A percentile compares a stretch with the other conserved stretches of the same genome.
Evolutionary conservation across 1,284 basidiomycete genomes (phyloP).

Genomic region (Irpex sp.): DNA sequence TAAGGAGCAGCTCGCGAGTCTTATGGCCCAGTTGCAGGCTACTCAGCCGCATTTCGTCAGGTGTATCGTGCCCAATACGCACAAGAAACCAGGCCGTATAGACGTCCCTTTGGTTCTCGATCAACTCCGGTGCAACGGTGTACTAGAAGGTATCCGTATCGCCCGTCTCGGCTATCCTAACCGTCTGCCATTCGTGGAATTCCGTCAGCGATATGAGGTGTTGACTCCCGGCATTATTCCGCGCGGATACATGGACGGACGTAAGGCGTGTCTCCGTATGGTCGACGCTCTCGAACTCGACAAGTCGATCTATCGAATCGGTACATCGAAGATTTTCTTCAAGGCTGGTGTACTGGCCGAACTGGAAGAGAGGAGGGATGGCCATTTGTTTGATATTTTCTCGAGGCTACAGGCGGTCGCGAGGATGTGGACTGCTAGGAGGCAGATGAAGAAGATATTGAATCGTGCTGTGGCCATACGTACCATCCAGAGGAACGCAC

Average conservation of each 20-base stretch:
- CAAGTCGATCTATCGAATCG: constrained; percentile 83
- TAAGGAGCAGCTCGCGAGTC: constrained; percentile 90
- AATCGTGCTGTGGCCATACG: constrained; percentile 90
- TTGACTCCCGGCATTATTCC: constrained; percentile 92
- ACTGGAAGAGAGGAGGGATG: constrained; percentile 91
- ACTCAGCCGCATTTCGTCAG: constrained; percentile 99
- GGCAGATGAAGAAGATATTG: constrained; percentile 94
- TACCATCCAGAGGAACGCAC: constrained; percentile 92
- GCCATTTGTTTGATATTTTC: constrained; percentile 86
- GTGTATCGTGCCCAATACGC: constrained; percentile 94
- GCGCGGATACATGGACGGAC: constrained; percentile 94
- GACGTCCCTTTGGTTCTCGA: constrained; percentile 96
- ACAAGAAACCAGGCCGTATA: constrained; percentile 90
- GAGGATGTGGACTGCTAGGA: constrained; percentile 81
- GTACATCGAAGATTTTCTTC: constrained; percentile 98
- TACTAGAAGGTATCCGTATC: constrained; percentile 97
- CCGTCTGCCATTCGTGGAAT: constrained; percentile 94
- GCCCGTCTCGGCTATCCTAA: constrained; percentile 98
- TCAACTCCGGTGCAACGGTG: constrained; percentile 97
- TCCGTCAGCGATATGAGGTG: constrained; percentile 95
- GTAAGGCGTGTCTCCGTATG: constrained; percentile 93
- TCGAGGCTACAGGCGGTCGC: constrained; percentile 84
- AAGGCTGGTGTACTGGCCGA: constrained; percentile 99
- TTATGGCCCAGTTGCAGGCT: constrained; percentile 89
- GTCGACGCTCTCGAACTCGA: constrained; percentile 89